Conservation (phyloP, 768 basidiomycete species). For the Leccinellum albellum region DNA sequence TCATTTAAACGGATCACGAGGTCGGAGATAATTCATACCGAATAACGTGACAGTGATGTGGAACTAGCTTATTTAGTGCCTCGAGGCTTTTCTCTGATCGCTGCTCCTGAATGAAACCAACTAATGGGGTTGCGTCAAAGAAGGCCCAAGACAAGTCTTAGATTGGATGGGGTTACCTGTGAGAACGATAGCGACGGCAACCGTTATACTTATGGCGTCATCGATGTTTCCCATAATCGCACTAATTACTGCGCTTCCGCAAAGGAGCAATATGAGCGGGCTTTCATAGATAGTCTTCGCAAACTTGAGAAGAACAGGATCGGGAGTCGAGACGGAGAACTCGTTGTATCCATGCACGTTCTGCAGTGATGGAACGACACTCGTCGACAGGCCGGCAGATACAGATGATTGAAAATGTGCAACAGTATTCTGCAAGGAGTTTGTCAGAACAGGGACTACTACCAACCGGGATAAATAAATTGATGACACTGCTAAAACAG, state of each 20-base stretch:
- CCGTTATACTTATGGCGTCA: constrained; percentile 88
- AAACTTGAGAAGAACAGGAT: constrained; percentile 82
- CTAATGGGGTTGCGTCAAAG: constrained; percentile 31
- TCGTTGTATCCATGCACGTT: constrained; percentile 86
- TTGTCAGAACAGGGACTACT: constrained; percentile 6
- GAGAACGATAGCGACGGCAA: constrained; percentile 89
- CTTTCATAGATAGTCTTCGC: constrained; percentile 94
- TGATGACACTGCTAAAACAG: constrained; percentile 5
- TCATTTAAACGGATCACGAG: background rate
- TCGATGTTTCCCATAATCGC: constrained; percentile 94
- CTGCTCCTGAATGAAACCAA: constrained; percentile 94
- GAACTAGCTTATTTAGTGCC: constrained; percentile 93
- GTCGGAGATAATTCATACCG: constrained; percentile 37
- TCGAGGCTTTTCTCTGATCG: constrained; percentile 93
- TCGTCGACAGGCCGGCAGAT: constrained; percentile 56
- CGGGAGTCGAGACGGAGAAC: constrained; percentile 80
- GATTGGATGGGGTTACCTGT: constrained; percentile 58
- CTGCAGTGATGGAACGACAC: constrained; percentile 61
- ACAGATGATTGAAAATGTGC: constrained; percentile 64
- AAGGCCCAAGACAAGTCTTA: background rate
- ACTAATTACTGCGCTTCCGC: constrained; percentile 86
- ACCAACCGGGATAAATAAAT: too few species aligned
- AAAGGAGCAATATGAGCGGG: constrained; percentile 84
- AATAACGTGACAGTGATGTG: constrained; percentile 91
- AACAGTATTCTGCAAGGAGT: constrained; percentile 60